Base-by-base conservation (phyloP, 1,139 yeast genomes). In the Candida dubliniensis region DNA sequence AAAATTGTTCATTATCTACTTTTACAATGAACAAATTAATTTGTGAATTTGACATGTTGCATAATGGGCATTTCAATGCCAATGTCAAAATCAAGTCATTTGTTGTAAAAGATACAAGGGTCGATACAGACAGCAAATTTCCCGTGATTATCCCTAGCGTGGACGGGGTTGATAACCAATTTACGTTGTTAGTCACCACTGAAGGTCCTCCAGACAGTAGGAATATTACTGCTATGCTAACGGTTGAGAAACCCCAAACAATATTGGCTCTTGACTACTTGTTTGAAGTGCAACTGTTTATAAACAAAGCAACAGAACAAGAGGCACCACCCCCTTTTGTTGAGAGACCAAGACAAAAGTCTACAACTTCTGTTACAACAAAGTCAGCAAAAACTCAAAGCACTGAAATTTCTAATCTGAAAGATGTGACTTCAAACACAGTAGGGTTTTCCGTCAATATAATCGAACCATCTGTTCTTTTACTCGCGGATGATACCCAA, bases 201-300 rank as follows among this genome's bases (percentile, higher is more conserved):
- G 74, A 69, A 25, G 75, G 77, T 2, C 63, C 67, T 0, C 59
- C 66, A 0, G 68, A 66, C 0, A 67, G 66, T 13, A 72, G 74
- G 46, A 66, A 74, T 33, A 69, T 79, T 4, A 77, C 84, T 34
- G 57, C 69, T 0, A 74, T 84, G 57, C 62, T 87, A 9, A 81
- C 89, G 0, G 77, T 91, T 10, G 96, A 90, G 52, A 86, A 84
- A 50, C 97, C 98, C 0, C 80, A 77, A 47, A 76, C 87, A 14
- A 83, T 93, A 41, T 64, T 93, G 40, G 97, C 97, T 0, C 68
- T 93, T 51, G 99, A 91, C 57, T 91, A 88, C 60, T 58, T 93
- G 36, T 79, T 90, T 64, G 91, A 93, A 1, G 60, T 93, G 51
- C 87, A 87, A 54, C 65, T 76, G 0, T 87, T 86, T 60, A 63